Evolutionary conservation across 2,329 filamentous ascomycete species (phyloP), one percentile per base, ranked within the genome.

Genomic region (Phialocephala subalpina): DNA sequence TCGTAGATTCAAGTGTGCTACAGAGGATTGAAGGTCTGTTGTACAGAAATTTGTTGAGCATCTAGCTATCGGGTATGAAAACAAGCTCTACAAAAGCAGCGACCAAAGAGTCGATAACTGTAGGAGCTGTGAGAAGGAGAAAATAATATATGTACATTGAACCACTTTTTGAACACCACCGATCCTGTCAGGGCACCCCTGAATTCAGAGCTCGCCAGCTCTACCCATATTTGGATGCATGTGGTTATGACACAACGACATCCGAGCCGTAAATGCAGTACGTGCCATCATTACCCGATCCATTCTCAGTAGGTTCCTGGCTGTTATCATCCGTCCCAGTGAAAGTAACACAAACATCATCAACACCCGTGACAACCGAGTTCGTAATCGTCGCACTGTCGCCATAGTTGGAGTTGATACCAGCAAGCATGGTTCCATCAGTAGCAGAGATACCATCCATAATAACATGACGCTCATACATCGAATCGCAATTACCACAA

Each of bases 401-500:
- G 42, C 82, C 82, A 69, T 81, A 84, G 79, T 84, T 85, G 66
- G 77, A 29, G 36, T 58, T 59, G 8, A 61, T 67, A 65, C 70
- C 71, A 55, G 65, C 69, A 47, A 73, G 53, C 16, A 60, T 35
- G 1, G 45, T 73, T 65, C 83, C 83, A 63, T 78, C 75, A 57
- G 76, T 74, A 67, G 79, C 79, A 52, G 77, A 78, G 66, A 82
- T 76, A 71, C 80, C 80, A 72, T 81, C 76, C 63, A 85, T 77
- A 65, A 82, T 76, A 62, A 74, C 66, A 52, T 73, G 68, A 47
- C 72, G 53, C 63, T 72, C 63, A 40, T 64, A 62, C 49, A 60
- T 76, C 12, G 74, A 76, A 0, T 69, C 33, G 77, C 82, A 85
- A 77, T 85, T 84, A 35, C 83, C 83, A 72, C 83, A 86, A 66